phyloP scores from a whole-genome alignment of 371 early-diverging fungal genomes.

The Mucor piriformis region DNA sequence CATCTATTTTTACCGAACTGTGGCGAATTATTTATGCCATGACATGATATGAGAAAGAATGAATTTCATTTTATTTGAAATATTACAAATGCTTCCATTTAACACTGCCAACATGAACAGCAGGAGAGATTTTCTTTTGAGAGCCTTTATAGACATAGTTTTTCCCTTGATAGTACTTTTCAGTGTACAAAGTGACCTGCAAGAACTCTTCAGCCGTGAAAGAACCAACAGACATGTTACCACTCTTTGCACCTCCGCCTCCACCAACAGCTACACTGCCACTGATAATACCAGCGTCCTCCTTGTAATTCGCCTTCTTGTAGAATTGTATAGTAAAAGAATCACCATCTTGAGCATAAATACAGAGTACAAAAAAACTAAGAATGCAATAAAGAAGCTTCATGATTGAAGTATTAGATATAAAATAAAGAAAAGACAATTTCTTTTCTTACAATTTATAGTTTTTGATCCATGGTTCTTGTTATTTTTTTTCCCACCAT shows the following conservation, averaged over 20 bases:
- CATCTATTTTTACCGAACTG: too few species aligned
- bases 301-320: not conserved
- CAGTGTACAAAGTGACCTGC: constrained; percentile 8
- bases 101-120: constrained; percentile 9
- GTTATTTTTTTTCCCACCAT: too few species aligned
- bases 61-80: too few species aligned
- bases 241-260: constrained; percentile 5
- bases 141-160: constrained; percentile 1
- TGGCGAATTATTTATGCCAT: too few species aligned
- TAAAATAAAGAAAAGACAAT: not conserved
- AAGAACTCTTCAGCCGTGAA: constrained; percentile 1
- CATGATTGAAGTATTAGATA: not conserved
- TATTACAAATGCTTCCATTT: constrained; percentile 20
- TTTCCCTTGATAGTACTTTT: not conserved
- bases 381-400: constrained; percentile 7
- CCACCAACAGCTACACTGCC: constrained; percentile 1
- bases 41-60: too few species aligned
- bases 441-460: too few species aligned
- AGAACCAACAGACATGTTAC: constrained; percentile 14
- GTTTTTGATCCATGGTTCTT: too few species aligned
- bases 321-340: constrained; percentile 7
- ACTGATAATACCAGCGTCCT: not conserved
- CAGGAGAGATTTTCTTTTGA: constrained; percentile 7
- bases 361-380: not conserved
- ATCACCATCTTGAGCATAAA: constrained; percentile 4